Evolutionary conservation across 352 stramenopile species (phyloP).

Genomic region (Pythium apleroticum): DNA sequence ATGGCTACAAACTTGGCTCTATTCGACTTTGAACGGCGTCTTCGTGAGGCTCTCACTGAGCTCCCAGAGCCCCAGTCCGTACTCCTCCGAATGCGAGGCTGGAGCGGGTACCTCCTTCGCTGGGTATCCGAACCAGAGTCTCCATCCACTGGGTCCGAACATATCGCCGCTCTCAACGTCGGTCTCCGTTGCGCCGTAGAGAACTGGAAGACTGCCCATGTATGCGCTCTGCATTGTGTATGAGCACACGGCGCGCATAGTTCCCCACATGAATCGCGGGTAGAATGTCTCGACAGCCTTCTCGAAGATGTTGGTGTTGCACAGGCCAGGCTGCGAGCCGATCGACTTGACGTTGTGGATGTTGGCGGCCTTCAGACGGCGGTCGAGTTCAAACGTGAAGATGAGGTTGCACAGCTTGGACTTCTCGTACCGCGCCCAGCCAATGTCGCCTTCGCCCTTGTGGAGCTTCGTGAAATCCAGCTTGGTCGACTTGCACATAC

Average conservation of each 20-base stretch:
- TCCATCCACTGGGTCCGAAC: conserved; percentile 13
- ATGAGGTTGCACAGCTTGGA: conserved; percentile 34
- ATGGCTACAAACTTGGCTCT: neutral
- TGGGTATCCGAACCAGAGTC: conserved; percentile 1
- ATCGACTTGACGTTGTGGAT: conserved; percentile 22
- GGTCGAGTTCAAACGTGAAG: conserved; percentile 25
- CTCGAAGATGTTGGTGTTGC: conserved; percentile 17
- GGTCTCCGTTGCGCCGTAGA: conserved; percentile 6
- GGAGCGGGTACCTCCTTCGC: conserved; percentile 2
- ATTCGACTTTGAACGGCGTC: conserved; percentile 3
- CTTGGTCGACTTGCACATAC: conserved; percentile 12
- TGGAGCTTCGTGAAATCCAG: conserved; percentile 33
- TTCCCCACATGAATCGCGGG: conserved; percentile 5
- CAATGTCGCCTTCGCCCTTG: neutral
- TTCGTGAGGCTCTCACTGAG: conserved; percentile 17
- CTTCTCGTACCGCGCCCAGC: conserved; percentile 26
- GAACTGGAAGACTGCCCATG: conserved; percentile 16
- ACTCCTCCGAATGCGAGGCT: conserved; percentile 12
- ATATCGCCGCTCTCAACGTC: conserved; percentile 5
- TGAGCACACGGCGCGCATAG: neutral
- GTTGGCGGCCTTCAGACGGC: conserved; percentile 19
- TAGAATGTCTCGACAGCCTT: conserved; percentile 9
- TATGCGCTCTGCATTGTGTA: conserved; percentile 11
- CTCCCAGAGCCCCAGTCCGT: conserved; percentile 9
- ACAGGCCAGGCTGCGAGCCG: conserved; percentile 24